Evolutionary conservation across 1,139 yeast species (phyloP).

Genomic region (Ogataea hybrid): DNA sequence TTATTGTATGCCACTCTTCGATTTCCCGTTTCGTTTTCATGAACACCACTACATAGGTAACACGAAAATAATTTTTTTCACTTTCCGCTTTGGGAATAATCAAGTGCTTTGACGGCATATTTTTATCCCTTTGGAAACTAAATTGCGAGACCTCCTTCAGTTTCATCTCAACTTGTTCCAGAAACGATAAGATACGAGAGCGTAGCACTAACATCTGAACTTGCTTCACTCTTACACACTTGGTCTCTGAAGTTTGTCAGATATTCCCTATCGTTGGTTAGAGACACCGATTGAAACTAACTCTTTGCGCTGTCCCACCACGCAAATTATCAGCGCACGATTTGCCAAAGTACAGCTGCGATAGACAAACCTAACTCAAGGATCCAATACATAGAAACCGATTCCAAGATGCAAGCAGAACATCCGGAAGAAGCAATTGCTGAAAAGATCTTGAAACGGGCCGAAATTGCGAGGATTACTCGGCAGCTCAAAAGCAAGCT

Average conservation of each 20-base stretch:
- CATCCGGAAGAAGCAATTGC: slow-evolving; percentile 37
- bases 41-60: slow-evolving; percentile 3
- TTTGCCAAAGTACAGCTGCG: slow-evolving; percentile 1
- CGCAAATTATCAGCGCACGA: too few species aligned
- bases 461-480: slow-evolving; percentile 41
- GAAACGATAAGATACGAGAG: not conserved
- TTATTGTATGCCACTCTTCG: not conserved
- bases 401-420: slow-evolving; percentile 8
- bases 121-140: slow-evolving; percentile 15
- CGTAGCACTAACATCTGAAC: not conserved
- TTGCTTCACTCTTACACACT: not conserved
- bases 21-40: slow-evolving; percentile 1
- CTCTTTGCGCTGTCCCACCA: too few species aligned
- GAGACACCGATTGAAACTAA: too few species aligned
- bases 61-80: slow-evolving; percentile 11
- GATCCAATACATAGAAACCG: too few species aligned
- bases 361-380: too few species aligned
- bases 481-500: slow-evolving; percentile 38
- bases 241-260: too few species aligned
- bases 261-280: too few species aligned
- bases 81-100: slow-evolving; percentile 15
- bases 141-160: not conserved
- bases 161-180: not conserved
- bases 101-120: slow-evolving; percentile 8
- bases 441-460: slow-evolving; percentile 39